Evolutionary conservation across 164 flowering plant species (phyloP).

Genomic region (Liquidambar formosana): DNA sequence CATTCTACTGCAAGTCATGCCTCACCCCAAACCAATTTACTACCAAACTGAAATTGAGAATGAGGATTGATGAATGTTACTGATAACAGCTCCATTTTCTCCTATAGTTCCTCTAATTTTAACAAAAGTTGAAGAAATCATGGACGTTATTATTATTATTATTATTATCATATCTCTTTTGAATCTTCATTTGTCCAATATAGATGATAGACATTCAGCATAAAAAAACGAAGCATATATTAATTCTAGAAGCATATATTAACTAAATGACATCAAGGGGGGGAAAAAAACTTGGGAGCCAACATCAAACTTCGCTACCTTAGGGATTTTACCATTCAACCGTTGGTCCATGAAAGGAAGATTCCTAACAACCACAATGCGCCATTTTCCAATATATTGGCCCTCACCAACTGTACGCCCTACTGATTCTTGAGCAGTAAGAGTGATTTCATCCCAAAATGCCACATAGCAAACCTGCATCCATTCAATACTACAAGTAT

Average conservation of each 20-base stretch:
- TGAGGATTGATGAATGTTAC: neutral
- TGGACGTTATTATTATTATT: no score
- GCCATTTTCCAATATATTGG: conserved; percentile 88
- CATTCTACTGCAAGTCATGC: neutral
- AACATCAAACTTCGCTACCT: conserved; percentile 46
- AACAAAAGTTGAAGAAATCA: no score
- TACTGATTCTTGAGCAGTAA: conserved; percentile 56
- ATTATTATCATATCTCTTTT: neutral
- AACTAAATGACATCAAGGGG: neutral
- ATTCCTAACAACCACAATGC: conserved; percentile 65
- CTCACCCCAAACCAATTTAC: neutral
- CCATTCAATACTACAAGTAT: conserved; percentile 1
- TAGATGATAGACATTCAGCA: neutral
- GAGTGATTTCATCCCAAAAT: conserved; percentile 95
- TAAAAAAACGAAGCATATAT: neutral
- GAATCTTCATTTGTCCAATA: neutral
- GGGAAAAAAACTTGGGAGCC: neutral
- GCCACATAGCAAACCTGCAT: conserved; percentile 95
- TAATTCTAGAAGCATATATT: neutral
- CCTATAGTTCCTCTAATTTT: neutral
- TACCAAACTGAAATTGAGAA: neutral
- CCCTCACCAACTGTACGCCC: conserved; percentile 62
- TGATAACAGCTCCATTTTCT: neutral
- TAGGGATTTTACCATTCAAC: conserved; percentile 96
- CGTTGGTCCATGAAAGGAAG: conserved; percentile 95